Base-by-base conservation (phyloP, 495 filamentous ascomycete genomes). In the Podospora anserina region DNA sequence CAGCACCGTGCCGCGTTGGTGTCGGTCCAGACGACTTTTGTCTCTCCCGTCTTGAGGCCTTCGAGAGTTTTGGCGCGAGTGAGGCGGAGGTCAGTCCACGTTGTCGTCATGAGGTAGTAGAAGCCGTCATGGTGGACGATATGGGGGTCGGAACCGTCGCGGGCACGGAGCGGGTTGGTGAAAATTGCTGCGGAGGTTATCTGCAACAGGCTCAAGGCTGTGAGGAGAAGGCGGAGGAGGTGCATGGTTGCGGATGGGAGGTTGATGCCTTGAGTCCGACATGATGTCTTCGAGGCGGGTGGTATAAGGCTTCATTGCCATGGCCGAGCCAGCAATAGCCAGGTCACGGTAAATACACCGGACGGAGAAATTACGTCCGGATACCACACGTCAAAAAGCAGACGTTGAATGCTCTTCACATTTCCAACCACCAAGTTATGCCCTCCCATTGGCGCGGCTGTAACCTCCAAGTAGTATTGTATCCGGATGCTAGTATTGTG, bases 71-170 rank as follows among this genome's bases (percentile, higher is more conserved):
- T 82, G 2, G 84, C 73, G 6, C 81, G 72, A 4, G 83, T 77
- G 44, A 87, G 75, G 59, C 82, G 72, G 55, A 87, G 75, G 65
- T 85, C 74, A 18, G 68, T 77, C 82, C 83, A 86, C 19, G 81
- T 81, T 6, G 84, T 86, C 0, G 79, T 80, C 11, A 82, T 73
- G 16, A 87, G 76, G 61, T 86, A 86, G 76, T 85, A 86, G 64
- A 83, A 82, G 2, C 81, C 80, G 3, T 73, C 79, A 0, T 72
- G 69, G 65, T 79, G 83, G 15, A 81, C 77, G 3, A 86, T 77
- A 65, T 78, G 78, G 2, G 84, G 84, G 72, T 87, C 84, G 62
- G 63, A 66, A 15, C 68, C 68, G 28, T 66, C 58, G 2, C 56
- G 28, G 63, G 56, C 64, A 5, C 28, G n/a, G 19, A 69, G 57